A percentile compares a stretch with the other conserved stretches of the same genome.
These are phyloP conservation scores for Acanthamoeba divionensis DNA, from an alignment of 208 protist genomes.

Conservation along the genomic window DNA sequence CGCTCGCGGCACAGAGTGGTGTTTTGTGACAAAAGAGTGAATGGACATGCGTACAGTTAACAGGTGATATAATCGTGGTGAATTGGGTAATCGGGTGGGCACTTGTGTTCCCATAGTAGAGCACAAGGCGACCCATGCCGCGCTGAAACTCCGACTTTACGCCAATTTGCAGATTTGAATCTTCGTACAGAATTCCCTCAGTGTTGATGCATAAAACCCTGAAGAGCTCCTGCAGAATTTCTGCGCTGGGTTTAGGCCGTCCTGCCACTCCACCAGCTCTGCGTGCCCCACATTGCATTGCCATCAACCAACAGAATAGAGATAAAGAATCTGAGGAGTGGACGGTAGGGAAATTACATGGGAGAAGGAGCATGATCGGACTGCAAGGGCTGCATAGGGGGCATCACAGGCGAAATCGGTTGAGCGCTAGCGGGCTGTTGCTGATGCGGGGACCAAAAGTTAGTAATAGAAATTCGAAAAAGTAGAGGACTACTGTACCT, in stretches of 20 bases:
- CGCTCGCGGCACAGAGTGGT: too few species aligned
- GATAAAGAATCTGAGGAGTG: neutral
- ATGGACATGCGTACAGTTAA: slow-evolving; percentile 26
- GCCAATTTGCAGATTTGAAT: slow-evolving; percentile 31
- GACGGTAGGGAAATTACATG: neutral
- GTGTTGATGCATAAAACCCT: slow-evolving; percentile 19
- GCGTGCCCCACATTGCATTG: neutral
- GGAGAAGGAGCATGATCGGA: neutral
- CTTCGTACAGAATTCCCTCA: slow-evolving; percentile 51
- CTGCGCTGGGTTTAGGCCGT: neutral
- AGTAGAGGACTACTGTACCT: neutral
- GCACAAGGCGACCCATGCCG: neutral
- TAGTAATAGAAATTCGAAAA: neutral
- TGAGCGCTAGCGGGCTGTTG: neutral
- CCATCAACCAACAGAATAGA: neutral
- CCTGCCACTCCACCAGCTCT: neutral
- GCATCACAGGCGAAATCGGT: neutral
- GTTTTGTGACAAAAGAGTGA: too few species aligned
- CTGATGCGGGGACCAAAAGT: neutral
- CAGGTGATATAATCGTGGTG: slow-evolving; percentile 33
- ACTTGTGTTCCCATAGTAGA: slow-evolving; percentile 52
- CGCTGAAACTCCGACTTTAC: slow-evolving; percentile 45
- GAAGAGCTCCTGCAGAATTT: slow-evolving; percentile 29
- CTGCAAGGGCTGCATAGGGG: neutral
- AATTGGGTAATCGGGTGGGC: slow-evolving; percentile 34